Conservation (phyloP, 108 stramenopile species). For the Nitzschia sp. region DNA sequence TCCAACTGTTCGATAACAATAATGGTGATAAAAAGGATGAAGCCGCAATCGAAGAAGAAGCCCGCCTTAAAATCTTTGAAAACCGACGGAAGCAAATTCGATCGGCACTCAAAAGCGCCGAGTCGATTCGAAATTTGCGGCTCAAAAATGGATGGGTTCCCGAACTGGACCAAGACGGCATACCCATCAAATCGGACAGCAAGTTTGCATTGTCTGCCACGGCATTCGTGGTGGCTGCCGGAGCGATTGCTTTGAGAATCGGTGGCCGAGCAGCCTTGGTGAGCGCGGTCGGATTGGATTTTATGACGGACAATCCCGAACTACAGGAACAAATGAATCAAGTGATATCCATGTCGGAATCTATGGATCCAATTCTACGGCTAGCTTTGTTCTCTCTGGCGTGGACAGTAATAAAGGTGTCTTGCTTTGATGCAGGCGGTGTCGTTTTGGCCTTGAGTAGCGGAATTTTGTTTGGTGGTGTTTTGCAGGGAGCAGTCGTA, state of each 20-base stretch:
- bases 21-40: constrained; percentile 41
- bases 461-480: constrained; percentile 92
- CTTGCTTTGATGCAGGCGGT: constrained; percentile 85
- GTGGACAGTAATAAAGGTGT: constrained; percentile 81
- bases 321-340: constrained; percentile 66
- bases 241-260: constrained; percentile 79
- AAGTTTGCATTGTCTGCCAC: constrained; percentile 75
- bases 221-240: constrained; percentile 85
- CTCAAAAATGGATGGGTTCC: constrained; percentile 50
- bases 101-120: constrained; percentile 57
- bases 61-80: constrained; percentile 51
- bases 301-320: constrained; percentile 82
- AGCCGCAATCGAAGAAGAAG: constrained; percentile 53
- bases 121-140: constrained; percentile 53
- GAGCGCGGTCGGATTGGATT: constrained; percentile 83
- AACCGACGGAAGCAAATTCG: constrained; percentile 70
- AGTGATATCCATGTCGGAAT: constrained; percentile 60
- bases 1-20: background rate
- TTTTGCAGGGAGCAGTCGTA: constrained; percentile 82
- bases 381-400: constrained; percentile 57
- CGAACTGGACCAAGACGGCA: constrained; percentile 60
- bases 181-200: constrained; percentile 62
- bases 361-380: constrained; percentile 56
- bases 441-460: constrained; percentile 81
- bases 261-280: constrained; percentile 89